Evolutionary conservation across 2,329 filamentous ascomycete genomes (phyloP), one percentile per base, ranked within the genome.

Genomic region (Chaetomiaceae sp.): DNA sequence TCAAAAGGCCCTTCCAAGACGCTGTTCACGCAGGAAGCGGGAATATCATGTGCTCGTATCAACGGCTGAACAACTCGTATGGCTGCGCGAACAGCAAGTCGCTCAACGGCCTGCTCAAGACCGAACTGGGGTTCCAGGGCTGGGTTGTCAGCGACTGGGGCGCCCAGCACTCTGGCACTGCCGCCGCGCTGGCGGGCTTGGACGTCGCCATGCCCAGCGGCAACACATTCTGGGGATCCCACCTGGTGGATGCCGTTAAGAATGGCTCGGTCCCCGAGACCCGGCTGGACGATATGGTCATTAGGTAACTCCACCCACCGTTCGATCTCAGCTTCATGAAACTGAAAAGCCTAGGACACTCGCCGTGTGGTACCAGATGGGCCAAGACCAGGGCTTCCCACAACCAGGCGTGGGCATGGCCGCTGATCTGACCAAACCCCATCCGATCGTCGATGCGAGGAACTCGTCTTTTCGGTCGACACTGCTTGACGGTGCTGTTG

Each of bases 31-130:
- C 82, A 1, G 79, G 81, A 2, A 76, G 76, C 0, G 70, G 65
- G 3, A 72, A 68, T 32, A 67, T 79, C 47, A 79, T 79, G 76
- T 79, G 76, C 65, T 81, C 78, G 0, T 88, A 86, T 65, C 78
- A 86, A 58, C 78, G 83, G 45, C 64, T 85, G 58, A 89, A 89
- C 64, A 83, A 83, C 63, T 83, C 76, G 17, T 86, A 85, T 55
- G 78, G 71, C 3, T 89, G 84, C 62, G 73, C 83, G 56, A 88
- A 88, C 64, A 79, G 77, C 50, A 78, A 82, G 50, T 67, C 78
- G 0, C 67, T 83, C 37, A 88, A 88, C 57, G 77, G 80, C 3
- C 66, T 88, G 0, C 66, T 88, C 39, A 88, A 80, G 59, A 72
- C 68, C 2, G 76, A 80, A 51, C 68, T 81, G 1, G 77, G 75